Evolutionary conservation across 306 rosid species (phyloP), one percentile per base, ranked within the genome.

Genomic region (Fagus crenata): DNA sequence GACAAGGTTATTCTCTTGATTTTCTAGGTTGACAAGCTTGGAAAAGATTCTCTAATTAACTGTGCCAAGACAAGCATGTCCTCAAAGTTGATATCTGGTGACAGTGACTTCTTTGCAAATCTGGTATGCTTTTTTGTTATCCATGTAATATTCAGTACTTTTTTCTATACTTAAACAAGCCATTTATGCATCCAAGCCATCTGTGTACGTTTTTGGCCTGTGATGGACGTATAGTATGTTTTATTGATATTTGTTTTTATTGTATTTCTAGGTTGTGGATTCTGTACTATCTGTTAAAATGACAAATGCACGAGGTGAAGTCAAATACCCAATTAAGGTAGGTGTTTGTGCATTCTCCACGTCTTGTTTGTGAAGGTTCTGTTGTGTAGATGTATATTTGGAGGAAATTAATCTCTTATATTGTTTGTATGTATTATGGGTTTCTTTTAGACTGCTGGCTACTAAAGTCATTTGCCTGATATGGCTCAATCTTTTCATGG

Each of bases 21-120:
- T 67, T 75, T 56, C 43, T 69, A 96, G 99, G 97, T 96, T 86
- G 99, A 92, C 36, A 92, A 91, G 89, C 93, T 92, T 59, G 99
- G 98, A 77, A 96, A 89, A 79, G 98, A 91, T 71, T 88, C 96
- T 68, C 81, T 96, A 5, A 55, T 89, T 18, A 96, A 96, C 78
- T 96, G 98, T 82, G 99, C 99, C 75, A 96, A 90, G 92, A 96
- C 98, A 83, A 91, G 98, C 87, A 96, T 96, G 98, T 96, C 99
- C 72, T 92, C 99, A 43, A 96, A 96, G 89, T 88, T 96, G 93
- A 96, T 96, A 81, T 88, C 96, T n/a, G 90, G 92, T 41, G 99
- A 96, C 75, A 85, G 97, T 72, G 97, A 91, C 80, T 92, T 89
- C 90, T 96, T 96, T 84, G 97, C 97, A 14, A 87, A 81, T 78